These are phyloP conservation scores for Neurospora sp. DNA, from an alignment of 495 filamentous ascomycete species.

Conservation along the genomic window DNA sequence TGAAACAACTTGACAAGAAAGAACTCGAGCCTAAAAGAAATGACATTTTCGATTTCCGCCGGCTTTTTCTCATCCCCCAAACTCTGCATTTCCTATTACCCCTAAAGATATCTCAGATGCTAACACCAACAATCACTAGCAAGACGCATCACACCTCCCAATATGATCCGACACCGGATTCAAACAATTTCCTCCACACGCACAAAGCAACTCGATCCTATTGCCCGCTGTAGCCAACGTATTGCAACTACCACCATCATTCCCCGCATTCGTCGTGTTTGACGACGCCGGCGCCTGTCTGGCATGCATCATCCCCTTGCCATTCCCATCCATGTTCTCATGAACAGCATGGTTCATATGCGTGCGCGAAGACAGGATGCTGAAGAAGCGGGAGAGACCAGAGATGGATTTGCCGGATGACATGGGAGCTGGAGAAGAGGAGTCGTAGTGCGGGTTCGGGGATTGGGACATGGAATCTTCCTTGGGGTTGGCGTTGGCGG, in stretches of 20 bases:
- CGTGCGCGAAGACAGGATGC: background rate
- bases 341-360: background rate
- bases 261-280: background rate
- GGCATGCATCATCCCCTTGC: background rate
- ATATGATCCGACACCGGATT: constrained; percentile 23
- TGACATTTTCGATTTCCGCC: background rate
- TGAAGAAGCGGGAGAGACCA: background rate
- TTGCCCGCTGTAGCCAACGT: constrained; percentile 11
- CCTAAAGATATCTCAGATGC: too few species aligned
- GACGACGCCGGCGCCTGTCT: background rate
- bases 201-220: constrained; percentile 27
- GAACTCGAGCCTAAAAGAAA: background rate
- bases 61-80: background rate
- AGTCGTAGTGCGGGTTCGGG: background rate
- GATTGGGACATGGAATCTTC: background rate
- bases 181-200: constrained; percentile 28
- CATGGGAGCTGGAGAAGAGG: background rate
- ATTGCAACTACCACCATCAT: constrained; percentile 1
- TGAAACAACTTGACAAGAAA: background rate
- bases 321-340: background rate
- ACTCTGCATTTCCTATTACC: too few species aligned
- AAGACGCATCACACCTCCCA: constrained; percentile 20
- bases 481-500: constrained; percentile 12
- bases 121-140: background rate
- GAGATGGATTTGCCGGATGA: background rate